These are phyloP conservation scores for Didymella segeticola DNA, from an alignment of 2,329 filamentous ascomycete species.

Conservation along the genomic window DNA sequence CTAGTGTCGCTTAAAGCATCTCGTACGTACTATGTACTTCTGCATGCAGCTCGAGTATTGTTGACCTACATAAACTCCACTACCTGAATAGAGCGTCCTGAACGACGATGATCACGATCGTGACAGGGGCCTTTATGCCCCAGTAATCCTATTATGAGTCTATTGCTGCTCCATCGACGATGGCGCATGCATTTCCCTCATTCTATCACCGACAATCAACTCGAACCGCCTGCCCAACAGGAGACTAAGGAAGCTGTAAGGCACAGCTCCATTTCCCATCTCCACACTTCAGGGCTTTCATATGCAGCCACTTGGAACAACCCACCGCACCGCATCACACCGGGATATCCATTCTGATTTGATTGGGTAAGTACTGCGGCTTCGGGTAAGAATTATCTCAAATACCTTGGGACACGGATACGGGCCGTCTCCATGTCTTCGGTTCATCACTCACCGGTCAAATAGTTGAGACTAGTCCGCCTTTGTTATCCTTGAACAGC, in stretches of 20 bases:
- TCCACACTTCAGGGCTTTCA: not conserved
- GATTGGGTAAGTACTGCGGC: not conserved
- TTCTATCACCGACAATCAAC: not conserved
- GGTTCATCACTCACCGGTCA: too few species aligned
- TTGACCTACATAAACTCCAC: not conserved
- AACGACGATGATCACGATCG: not conserved
- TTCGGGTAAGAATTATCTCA: not conserved
- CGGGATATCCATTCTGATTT: not conserved
- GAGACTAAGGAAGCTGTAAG: not conserved
- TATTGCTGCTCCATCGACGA: not conserved
- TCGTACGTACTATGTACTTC: too few species aligned
- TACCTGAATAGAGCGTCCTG: not conserved
- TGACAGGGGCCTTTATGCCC: not conserved
- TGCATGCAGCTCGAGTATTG: conserved; percentile 3
- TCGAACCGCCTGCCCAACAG: conserved; percentile 1
- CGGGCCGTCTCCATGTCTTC: not conserved
- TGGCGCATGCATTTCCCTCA: not conserved
- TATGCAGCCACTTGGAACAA: not conserved
- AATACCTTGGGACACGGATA: not conserved
- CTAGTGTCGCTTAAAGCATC: not conserved
- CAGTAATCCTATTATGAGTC: not conserved
- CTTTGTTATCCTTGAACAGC: too few species aligned
- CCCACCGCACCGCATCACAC: not conserved
- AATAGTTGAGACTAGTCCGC: too few species aligned
- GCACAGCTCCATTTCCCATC: not conserved